Base-by-base conservation (phyloP, 768 basidiomycete genomes). In the Tephrocybe sp. region DNA sequence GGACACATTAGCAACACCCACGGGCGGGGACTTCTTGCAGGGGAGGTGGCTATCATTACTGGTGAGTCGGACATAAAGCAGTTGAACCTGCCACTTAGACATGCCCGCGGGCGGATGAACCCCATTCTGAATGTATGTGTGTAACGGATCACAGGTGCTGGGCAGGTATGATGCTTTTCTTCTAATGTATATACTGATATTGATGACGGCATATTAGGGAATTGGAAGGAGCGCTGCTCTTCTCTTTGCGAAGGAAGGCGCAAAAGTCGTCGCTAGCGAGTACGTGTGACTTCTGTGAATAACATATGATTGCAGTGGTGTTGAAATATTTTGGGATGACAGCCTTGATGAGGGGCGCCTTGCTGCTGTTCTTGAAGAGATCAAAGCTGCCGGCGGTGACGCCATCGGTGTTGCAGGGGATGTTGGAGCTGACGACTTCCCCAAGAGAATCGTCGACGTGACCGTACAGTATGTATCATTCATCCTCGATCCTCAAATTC, bases 241-340 rank as follows among this genome's bases (percentile, higher is more conserved):
- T 25, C 73, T 89, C 34, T 92, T 91, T 58, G 86, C 89, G 4
- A 83, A 82, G 54, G 91, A 93, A 62, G 91, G 91, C 15, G 90
- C 91, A 13, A 92, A 87, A 62, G 83, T 93, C 43, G 88, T 93
- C 56, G 84, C 86, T 43, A 83, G 84, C 76, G 91, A 93, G 85
- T 91, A 57, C 48, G 76, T 67, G 23, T 12, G 22, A 16, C 29
- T 42, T 29, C 3, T n/a, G 25, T 10, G 12, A 36, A 11, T 21
- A 43, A 21, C 40, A 22, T 23, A 25, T 6, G 3, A 52, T 2
- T 6, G 37, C 18, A 4, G 37, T 7, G n/a, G 18, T 38, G 16
- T 18, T 38, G 19, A 38, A n/a, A 6, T 30, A 12, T n/a, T 34
- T 5, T 18, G 18, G 19, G 4, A 38, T 18, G 29, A 8, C 55